Evolutionary conservation across 129 eudicot genomes (phyloP).

Genomic region (Dittrichia graveolens): DNA sequence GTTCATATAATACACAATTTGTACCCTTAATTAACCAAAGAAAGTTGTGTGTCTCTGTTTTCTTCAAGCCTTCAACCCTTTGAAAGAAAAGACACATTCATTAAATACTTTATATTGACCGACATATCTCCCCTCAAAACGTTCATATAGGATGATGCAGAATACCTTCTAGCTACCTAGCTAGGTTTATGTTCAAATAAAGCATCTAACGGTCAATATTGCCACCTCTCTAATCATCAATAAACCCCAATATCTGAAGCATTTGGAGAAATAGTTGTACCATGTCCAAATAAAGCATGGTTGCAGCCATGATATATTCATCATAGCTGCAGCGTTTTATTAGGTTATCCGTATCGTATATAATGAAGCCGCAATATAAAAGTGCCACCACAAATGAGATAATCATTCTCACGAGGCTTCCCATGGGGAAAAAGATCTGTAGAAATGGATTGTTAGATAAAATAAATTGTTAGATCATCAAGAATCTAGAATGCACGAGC

Average conservation of each 20-base stretch:
- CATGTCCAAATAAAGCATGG: slow-evolving; percentile 65
- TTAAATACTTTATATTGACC: no score
- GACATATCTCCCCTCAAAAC: no score
- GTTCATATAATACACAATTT: no score
- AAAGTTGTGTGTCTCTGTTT: no score
- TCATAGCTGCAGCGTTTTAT: slow-evolving; percentile 72
- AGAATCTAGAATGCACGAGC: not conserved
- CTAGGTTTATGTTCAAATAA: slow-evolving; percentile 13
- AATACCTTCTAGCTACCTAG: no score
- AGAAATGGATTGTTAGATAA: not conserved
- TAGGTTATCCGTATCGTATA: slow-evolving; percentile 77
- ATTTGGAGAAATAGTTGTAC: slow-evolving; percentile 57
- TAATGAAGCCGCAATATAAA: slow-evolving; percentile 67
- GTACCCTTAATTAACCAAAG: no score
- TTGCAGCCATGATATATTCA: slow-evolving; percentile 67
- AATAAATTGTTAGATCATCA: not conserved
- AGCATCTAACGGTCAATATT: not conserved
- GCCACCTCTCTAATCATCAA: slow-evolving; percentile 28
- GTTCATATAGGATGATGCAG: no score
- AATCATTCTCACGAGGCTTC: slow-evolving; percentile 47
- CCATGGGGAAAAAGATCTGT: slow-evolving; percentile 69
- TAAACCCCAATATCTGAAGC: slow-evolving; percentile 40
- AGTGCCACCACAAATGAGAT: slow-evolving; percentile 63
- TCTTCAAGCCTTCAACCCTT: no score
- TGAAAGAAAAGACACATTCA: no score